Base-by-base conservation (phyloP, 768 basidiomycete genomes). In the Lyophyllum semitale region DNA sequence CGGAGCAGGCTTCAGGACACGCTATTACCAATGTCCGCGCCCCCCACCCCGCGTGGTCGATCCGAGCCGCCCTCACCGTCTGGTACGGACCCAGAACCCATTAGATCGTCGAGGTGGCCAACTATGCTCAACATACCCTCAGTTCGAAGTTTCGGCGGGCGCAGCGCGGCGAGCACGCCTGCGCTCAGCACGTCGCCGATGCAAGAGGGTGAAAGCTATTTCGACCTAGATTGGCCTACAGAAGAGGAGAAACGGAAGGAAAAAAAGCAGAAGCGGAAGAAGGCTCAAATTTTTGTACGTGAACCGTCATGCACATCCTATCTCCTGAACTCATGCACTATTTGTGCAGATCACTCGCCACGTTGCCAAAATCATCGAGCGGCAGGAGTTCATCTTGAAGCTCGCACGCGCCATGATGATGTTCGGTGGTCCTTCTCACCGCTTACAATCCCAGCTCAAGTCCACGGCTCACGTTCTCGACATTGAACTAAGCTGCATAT, bases 391-490 rank as follows among this genome's bases (percentile, higher is more conserved):
- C 71, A 79, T 95, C 47, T 73, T 93, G 69, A 93, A 93, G 75
- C 82, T 94, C 26, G 83, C 88, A 6, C 82, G 90, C 48, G 85
- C 90, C 9, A 85, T 95, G 79, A 95, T 94, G 90, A 91, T 89
- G 83, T 93, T 91, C 60, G 92, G 91, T 9, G 87, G 86, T 5
- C 90, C 91, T 18, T 82, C 87, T 12, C 91, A 95, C 68, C 87
- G 92, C 38, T 78, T 95, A 18, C 90, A 87, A 63, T 80, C 89
- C 1, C 91, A 94, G 66, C 84, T 94, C 53, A 84, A 85, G 65
- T 85, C 88, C 13, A 90, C 91, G 1, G 90, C 86, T 13, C 80
- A 79, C 7, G 89, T 93, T 13, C 81, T 95, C 23, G 91, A 94
- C 58, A 77, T 94, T 55, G 78, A 76, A 50, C 60, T 75, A 41